A percentile compares a stretch with the other conserved stretches of the same genome.
These are phyloP conservation scores for Diaporthe caulivora DNA, from an alignment of 2,329 filamentous ascomycete species.

Conservation along the genomic window DNA sequence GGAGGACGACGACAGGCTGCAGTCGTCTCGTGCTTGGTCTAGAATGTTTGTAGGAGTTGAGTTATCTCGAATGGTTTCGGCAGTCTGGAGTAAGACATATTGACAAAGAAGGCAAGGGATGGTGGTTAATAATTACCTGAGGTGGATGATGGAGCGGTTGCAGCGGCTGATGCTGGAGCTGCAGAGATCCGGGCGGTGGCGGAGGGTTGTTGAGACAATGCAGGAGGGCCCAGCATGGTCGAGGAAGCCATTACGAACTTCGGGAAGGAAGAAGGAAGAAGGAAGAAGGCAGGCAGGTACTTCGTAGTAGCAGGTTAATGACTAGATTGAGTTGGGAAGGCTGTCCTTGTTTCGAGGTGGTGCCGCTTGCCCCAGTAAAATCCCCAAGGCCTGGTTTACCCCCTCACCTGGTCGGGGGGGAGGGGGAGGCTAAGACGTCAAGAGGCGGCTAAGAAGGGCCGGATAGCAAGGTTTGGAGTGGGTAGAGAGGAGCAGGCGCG, in stretches of 20 bases:
- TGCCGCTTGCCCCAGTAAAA: slow-evolving; percentile 32
- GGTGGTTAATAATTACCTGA: slow-evolving; percentile 22
- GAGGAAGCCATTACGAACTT: slow-evolving; percentile 47
- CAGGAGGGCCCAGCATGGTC: slow-evolving; percentile 44
- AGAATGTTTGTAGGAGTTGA: slow-evolving; percentile 38
- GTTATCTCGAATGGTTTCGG: slow-evolving; percentile 33
- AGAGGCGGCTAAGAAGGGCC: slow-evolving; percentile 27
- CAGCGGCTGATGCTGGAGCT: neutral
- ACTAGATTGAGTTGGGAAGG: slow-evolving; percentile 31
- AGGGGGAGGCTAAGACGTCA: slow-evolving; percentile 34
- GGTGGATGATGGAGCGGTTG: slow-evolving; percentile 8
- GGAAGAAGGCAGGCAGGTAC: neutral
- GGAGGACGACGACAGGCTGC: slow-evolving; percentile 53
- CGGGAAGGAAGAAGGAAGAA: slow-evolving; percentile 13
- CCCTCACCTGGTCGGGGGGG: slow-evolving; percentile 24
- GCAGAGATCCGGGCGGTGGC: slow-evolving; percentile 25
- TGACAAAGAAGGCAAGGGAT: slow-evolving; percentile 36
- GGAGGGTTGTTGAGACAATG: slow-evolving; percentile 48
- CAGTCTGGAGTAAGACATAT: neutral
- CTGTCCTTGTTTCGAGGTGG: slow-evolving; percentile 27
- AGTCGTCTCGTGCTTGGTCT: slow-evolving; percentile 39
- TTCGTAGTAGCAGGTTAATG: neutral
- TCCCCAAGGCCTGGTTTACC: slow-evolving; percentile 12
- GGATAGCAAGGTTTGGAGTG: slow-evolving; percentile 1
- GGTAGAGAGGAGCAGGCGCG: neutral